Evolutionary conservation across 2,329 filamentous ascomycete species (phyloP).

Genomic region (Neonectria neomacrospora): DNA sequence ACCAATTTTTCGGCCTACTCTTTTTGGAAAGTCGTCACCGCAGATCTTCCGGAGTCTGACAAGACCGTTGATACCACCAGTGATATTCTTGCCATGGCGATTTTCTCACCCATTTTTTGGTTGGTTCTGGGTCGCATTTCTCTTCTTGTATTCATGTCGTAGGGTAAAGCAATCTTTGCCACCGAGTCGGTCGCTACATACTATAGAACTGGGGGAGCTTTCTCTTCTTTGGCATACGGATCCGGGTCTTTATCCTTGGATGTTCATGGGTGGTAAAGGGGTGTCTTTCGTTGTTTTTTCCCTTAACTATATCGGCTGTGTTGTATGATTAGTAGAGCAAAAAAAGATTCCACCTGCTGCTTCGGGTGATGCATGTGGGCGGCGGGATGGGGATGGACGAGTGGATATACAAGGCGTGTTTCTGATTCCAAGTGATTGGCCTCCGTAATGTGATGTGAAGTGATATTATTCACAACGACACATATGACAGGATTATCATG

Average conservation of each 20-base stretch:
- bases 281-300: constrained; percentile 7
- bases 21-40: constrained; percentile 10
- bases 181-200: constrained; percentile 26
- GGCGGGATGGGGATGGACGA: constrained; percentile 2
- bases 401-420: constrained; percentile 19
- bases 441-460: background rate
- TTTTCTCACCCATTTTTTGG: constrained; percentile 9
- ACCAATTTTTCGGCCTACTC: background rate
- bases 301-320: background rate
- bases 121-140: constrained; percentile 18
- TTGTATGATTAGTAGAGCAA: constrained; percentile 21
- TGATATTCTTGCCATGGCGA: background rate
- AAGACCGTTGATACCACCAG: background rate
- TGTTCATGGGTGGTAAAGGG: constrained; percentile 5
- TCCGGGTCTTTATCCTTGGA: constrained; percentile 15
- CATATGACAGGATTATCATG: background rate
- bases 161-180: constrained; percentile 15
- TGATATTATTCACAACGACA: background rate
- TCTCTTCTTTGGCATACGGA: constrained; percentile 1
- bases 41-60: background rate
- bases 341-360: constrained; percentile 4
- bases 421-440: background rate
- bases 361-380: background rate
- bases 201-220: constrained; percentile 17
- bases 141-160: constrained; percentile 27